Base-by-base conservation (phyloP, 2,329 filamentous ascomycete genomes). In the Ceratocystis ficicola region DNA sequence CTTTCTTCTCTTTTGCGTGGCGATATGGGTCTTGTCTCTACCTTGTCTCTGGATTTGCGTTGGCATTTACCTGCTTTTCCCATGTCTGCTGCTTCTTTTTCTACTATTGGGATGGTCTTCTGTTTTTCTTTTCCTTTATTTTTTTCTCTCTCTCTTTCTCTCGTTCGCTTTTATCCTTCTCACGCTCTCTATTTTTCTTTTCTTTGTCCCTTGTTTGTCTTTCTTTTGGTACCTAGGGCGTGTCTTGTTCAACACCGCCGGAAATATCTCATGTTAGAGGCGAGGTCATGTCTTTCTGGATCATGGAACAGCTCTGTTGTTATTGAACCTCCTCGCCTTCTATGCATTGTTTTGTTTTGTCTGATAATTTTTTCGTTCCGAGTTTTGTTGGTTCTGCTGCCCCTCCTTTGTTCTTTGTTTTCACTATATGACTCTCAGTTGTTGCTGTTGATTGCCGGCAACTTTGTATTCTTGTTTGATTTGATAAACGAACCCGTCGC, bases 341-440 rank as follows among this genome's bases (percentile, higher is more conserved):
- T 52, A 46, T 36, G 32, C 48, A 44, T 61, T 55, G 44, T 62
- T 41, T 44, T 63, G 46, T 66, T 48, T 55, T 50, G 44, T 59
- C 22, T 12, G 44, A 20, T 44, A 7, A 36, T n/a, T 41, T 60
- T 60, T 46, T 32, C 32, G 4, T 50, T 62, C 12, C 15, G 36
- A 41, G 36, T 61, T 36, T 52, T 62, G 15, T 36, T 63, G 15
- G 36, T 41, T 22, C 46, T 60, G 20, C 12, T 63, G 28, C 1
- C 57, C 8, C 41, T 63, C 25, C 44, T 65, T 65, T n/a, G 57
- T 41, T 68, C 59, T 62, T 64, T 67, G 59, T 36, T 65, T 65
- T 65, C 55, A 62, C 25, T 67, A 65, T 65, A 67, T 52, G 50
- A 48, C n/a, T 55, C 55, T 60, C 50, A 46, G 46, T 67, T 65